A percentile compares a stretch with the other conserved stretches of the same genome.
Evolutionary conservation across 495 filamentous ascomycete genomes (phyloP).

Genomic region (Neurospora sp.): DNA sequence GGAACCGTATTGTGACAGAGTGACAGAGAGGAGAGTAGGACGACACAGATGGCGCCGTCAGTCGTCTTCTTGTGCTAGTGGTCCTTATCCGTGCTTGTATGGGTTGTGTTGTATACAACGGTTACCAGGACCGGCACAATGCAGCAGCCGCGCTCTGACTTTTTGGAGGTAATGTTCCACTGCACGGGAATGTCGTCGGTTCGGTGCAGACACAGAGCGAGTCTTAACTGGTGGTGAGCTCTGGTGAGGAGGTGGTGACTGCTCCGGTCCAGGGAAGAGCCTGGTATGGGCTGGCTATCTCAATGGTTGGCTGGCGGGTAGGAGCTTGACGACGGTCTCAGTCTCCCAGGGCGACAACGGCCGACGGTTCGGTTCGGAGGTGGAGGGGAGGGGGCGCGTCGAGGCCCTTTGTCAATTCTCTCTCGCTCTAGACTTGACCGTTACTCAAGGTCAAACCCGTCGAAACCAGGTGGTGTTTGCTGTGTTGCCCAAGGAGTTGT

Average conservation of each 20-base stretch:
- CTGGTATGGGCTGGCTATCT: neutral
- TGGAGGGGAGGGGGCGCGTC: neutral
- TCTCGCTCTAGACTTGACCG: neutral
- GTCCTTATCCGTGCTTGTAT: slow-evolving; percentile 11
- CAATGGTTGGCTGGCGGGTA: neutral
- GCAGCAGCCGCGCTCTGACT: slow-evolving; percentile 7
- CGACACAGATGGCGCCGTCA: slow-evolving; percentile 37
- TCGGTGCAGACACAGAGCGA: slow-evolving; percentile 12
- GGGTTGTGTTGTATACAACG: neutral
- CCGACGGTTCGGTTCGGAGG: neutral
- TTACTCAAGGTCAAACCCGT: neutral
- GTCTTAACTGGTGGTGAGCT: neutral
- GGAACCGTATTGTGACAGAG: slow-evolving; percentile 9
- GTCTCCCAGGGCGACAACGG: neutral
- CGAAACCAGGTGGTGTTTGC: neutral
- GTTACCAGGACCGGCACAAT: slow-evolving; percentile 5
- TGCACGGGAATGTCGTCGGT: slow-evolving; percentile 18
- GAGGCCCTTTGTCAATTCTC: neutral
- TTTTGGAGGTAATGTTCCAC: slow-evolving; percentile 11
- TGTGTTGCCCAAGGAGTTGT: neutral
- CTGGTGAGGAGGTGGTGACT: slow-evolving; percentile 3
- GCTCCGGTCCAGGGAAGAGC: neutral
- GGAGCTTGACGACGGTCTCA: neutral
- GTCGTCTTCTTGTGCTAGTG: slow-evolving; percentile 14
- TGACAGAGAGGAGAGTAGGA: slow-evolving; percentile 30